phyloP scores from a whole-genome alignment of 441 rosid genomes.

The Populus tomentosa region DNA sequence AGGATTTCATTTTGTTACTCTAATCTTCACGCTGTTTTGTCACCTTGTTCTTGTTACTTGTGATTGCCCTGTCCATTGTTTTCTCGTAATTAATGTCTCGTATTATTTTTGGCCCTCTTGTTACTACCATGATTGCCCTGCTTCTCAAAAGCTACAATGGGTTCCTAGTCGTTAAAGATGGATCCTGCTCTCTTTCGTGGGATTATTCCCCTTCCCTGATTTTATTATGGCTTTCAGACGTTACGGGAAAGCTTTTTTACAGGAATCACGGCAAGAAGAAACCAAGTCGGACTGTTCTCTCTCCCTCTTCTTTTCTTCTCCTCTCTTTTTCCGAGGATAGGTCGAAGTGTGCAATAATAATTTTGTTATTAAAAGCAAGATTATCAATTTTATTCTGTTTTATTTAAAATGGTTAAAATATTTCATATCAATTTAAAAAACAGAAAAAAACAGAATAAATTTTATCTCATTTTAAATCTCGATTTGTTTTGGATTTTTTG shows the following conservation, averaged over 20 bases:
- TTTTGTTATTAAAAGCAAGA: no score
- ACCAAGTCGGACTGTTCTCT: background rate
- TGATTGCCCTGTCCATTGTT: constrained; percentile 19
- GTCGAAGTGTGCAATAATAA: background rate
- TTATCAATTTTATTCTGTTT: no score
- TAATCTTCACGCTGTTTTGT: background rate
- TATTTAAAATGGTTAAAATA: no score
- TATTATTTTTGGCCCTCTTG: constrained; percentile 2
- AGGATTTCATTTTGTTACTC: constrained; percentile 39
- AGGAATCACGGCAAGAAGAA: background rate
- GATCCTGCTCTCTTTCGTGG: no score
- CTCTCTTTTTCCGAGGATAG: background rate
- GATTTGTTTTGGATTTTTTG: no score
- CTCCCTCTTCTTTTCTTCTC: background rate
- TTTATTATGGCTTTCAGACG: background rate
- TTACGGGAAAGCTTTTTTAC: background rate
- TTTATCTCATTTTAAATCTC: no score
- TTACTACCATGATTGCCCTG: background rate
- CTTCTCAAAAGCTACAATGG: background rate
- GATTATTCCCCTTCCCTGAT: background rate
- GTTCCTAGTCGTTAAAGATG: background rate
- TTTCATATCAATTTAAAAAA: no score
- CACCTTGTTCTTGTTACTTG: constrained; percentile 21
- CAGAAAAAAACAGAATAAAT: no score
- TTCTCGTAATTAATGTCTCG: constrained; percentile 19